phyloP scores from a whole-genome alignment of 176 grass and related monocot species.

The maize (Zea mays) region Zm-B73-REFERENCE-NAM-5.0 NC_050101.1:153149501-153150000 shows the following conservation, averaged over 20 bases:
- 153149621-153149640: constrained; percentile 93
- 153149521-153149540: not conserved
- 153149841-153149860: not conserved
- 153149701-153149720: constrained; percentile 94
- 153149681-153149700: constrained; percentile 88
- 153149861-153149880: not conserved
- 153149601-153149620: not conserved
- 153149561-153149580: not conserved
- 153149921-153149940: constrained; percentile 77
- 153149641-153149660: constrained; percentile 92
- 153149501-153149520: constrained; percentile 21
- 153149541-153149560: constrained; percentile 1
- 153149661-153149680: constrained; percentile 89
- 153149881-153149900: constrained; percentile 38
- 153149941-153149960: constrained; percentile 74
- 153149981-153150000: constrained; percentile 89
- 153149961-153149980: constrained; percentile 88
- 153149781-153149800: constrained; percentile 41
- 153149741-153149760: constrained; percentile 90
- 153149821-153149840: constrained; percentile 6
- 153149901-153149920: constrained; percentile 77
- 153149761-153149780: constrained; percentile 73
- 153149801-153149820: not conserved
- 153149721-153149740: constrained; percentile 84
- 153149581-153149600: not conserved